phyloP scores from a whole-genome alignment of 164 flowering plant species.

The Tinospora cordifolia region DNA sequence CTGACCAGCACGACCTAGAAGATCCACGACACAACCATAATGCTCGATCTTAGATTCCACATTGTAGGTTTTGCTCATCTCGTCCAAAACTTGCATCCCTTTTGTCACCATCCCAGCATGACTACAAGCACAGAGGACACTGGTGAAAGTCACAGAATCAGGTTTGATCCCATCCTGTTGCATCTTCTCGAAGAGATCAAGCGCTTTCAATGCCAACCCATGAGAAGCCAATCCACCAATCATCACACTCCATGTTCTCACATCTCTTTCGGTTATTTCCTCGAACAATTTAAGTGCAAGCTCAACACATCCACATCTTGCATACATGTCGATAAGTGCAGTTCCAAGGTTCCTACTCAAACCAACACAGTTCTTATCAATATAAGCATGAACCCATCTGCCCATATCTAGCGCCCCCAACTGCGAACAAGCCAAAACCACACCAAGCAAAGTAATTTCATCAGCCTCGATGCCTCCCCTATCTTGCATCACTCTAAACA shows the following conservation, averaged over 20 bases:
- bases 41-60: constrained; percentile 9
- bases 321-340: constrained; percentile 26
- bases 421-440: constrained; percentile 22
- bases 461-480: constrained; percentile 14
- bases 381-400: constrained; percentile 26
- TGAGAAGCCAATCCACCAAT: constrained; percentile 26
- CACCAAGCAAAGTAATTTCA: constrained; percentile 28
- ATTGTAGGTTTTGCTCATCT: constrained; percentile 8
- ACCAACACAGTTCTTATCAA: constrained; percentile 14
- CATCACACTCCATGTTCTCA: constrained; percentile 26
- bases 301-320: constrained; percentile 26
- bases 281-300: constrained; percentile 13
- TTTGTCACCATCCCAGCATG: constrained; percentile 22
- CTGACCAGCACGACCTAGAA: constrained; percentile 10
- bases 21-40: constrained; percentile 15
- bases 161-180: constrained; percentile 16
- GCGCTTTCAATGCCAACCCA: constrained; percentile 21
- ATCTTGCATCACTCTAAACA: constrained; percentile 22
- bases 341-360: constrained; percentile 18
- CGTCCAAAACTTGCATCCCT: constrained; percentile 16
- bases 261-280: constrained; percentile 20
- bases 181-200: constrained; percentile 19
- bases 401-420: constrained; percentile 28
- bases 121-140: constrained; percentile 21
- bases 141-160: constrained; percentile 24